Percentiles rank a stretch among this genome's conserved stretches.
These are phyloP conservation scores for Ogataea thermomethanolica DNA, from an alignment of 805 yeast genomes.

Conservation along the genomic window DNA sequence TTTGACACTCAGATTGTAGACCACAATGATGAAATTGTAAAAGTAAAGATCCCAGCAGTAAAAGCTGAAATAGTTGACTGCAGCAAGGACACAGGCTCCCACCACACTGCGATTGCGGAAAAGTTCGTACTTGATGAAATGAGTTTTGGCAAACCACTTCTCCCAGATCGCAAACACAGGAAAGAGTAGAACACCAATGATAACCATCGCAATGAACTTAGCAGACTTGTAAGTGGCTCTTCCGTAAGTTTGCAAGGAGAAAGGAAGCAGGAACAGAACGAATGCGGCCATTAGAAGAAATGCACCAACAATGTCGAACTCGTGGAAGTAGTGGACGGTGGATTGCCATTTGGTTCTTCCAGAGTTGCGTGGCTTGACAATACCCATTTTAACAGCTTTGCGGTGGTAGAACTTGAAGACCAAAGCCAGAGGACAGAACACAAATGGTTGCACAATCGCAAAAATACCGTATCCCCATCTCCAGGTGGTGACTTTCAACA, in stretches of 20 bases:
- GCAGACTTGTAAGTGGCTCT: conserved; percentile 36
- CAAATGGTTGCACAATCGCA: conserved; percentile 43
- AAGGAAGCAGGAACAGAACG: conserved; percentile 36
- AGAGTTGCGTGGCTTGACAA: conserved; percentile 10
- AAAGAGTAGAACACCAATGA: conserved; percentile 38
- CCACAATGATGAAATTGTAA: conserved; percentile 22
- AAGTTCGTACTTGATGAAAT: conserved; percentile 27
- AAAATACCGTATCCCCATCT: conserved; percentile 53
- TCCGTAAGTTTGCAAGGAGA: conserved; percentile 33
- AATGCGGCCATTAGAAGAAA: conserved; percentile 34
- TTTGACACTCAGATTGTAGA: conserved; percentile 19
- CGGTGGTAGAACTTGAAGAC: conserved; percentile 28
- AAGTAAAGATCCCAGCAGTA: conserved; percentile 26
- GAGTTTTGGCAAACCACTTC: conserved; percentile 26
- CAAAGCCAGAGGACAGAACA: conserved; percentile 26
- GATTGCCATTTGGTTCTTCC: conserved; percentile 21
- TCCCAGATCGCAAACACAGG: conserved; percentile 37
- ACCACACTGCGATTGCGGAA: conserved; percentile 26
- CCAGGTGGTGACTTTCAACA: conserved; percentile 46
- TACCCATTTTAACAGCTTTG: conserved; percentile 30
- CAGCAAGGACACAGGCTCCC: conserved; percentile 25
- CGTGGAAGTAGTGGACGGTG: conserved; percentile 27
- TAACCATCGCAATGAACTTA: conserved; percentile 42
- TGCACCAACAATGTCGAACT: conserved; percentile 37
- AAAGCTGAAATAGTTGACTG: conserved; percentile 19